Evolutionary conservation across 345 rosid genomes (phyloP), one percentile per base, ranked within the genome.

Genomic region (Diplotaxis tenuifolia): DNA sequence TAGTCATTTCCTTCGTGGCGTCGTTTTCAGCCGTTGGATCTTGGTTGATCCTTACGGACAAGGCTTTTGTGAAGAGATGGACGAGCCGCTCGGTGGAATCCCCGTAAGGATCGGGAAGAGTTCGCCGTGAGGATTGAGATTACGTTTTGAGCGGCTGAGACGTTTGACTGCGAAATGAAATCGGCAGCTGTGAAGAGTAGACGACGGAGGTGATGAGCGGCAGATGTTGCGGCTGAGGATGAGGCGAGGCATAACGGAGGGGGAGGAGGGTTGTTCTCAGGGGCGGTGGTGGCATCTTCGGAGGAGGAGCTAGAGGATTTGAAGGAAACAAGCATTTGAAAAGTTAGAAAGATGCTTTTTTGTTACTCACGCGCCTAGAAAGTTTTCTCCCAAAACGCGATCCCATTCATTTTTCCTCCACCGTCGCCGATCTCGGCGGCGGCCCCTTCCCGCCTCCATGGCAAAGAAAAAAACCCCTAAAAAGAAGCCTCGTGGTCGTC

Each of bases 51-150:
- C 89, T 90, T 67, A 86, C 70, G 47, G 92, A 89, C 72, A 95
- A 85, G 60, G 99, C 96, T 78, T 74, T 83, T 12, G 84, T 58
- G 71, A 95, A 95, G 60, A 91, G 96, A 68, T 92, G 81, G 22
- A 83, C 84, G 4, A 92, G 70, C 23, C 97, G 74, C 77, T 95
- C 92, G 4, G 82, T 80, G 20, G 99, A 89, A 42, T 95, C 99
- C 0, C 99, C 98, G 15, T 78, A 78, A 54, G 96, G 90, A 34
- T n/a, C n/a, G n/a, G n/a, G 96, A 88, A 16, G 95, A 88, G 83
- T 60, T 77, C 2, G 86, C 16, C 2, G 86, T 80, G 40, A 89
- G 79, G 61, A 86, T 45, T 36, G 91, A 74, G 69, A 91, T 72
- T 22, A 91, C 78, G 71, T 88, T 88, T 68, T 76, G 86, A 16